Evolutionary conservation across 176 grass and related monocot genomes (phyloP), one percentile per base, ranked within the genome.

Genomic region (Coix lacrymajobi): DNA sequence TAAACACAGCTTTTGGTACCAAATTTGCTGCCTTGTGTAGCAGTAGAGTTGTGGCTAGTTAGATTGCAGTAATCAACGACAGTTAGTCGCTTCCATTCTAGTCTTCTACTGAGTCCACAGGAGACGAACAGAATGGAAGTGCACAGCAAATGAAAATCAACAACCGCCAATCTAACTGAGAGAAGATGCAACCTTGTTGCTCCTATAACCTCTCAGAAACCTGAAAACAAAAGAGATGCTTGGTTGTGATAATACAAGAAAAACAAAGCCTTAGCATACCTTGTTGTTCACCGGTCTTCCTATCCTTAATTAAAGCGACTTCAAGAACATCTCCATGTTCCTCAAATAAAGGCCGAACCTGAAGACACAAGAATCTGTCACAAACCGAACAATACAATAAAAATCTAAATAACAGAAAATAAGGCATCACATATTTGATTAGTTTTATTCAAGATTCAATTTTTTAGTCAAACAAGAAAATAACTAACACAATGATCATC

Each of bases 241-340:
- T 4, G n/a, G 84, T 86, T 52, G 73, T 85, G 34, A 94, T 75
- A 87, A 75, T 62, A 72, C 73, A 79, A 83, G 57, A 29, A 48
- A 90, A 83, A 96, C 46, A 39, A 8, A 66, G 85, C 71, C 49
- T 75, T 84, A 82, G 20, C 80, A 3, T 76, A 99, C 96, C 96
- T 99, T 95, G 93, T 85, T 99, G 93, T 80, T 99, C 86, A 58
- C 96, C 96, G 13, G 91, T 99, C 60, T 96, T 96, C 77, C 86
- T 96, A 92, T 96, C 96, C 84, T 90, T 99, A 83, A 99, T 99
- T 76, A 99, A 87, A 76, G 96, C 96, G 65, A 99, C 96, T 89
- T 99, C 96, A 83, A 99, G 81, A 83, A 99, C 96, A 89, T 94
- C 77, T 54, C 96, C 96, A 79, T 99, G 96, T 36, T 96, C 89